Percentiles rank a stretch among this genome's conserved stretches.
These are phyloP conservation scores for Tricholoma flavovirens DNA, from an alignment of 768 basidiomycete species.

Conservation along the genomic window DNA sequence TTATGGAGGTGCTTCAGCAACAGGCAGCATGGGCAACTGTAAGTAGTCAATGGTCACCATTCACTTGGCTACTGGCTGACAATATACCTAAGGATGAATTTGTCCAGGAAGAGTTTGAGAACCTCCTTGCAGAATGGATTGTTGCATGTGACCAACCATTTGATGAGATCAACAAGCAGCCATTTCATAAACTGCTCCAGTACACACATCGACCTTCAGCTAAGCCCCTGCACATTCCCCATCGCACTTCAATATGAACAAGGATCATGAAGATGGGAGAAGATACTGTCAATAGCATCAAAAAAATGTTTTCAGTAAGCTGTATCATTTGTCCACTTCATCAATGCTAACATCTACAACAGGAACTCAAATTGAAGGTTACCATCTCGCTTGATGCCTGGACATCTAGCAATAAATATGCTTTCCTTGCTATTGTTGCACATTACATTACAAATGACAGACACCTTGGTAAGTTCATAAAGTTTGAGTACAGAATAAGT, in stretches of 20 bases:
- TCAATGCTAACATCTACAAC: not conserved
- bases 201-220: conserved; percentile 2
- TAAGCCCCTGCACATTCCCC: not conserved
- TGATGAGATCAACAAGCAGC: conserved; percentile 7
- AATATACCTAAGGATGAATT: not conserved
- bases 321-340: not conserved
- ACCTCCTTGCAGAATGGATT: too few relatives aligned
- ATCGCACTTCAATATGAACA: not conserved
- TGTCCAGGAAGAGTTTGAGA: conserved; percentile 11
- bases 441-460: conserved; percentile 19
- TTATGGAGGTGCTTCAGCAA: not conserved
- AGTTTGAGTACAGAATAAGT: not conserved
- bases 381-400: conserved; percentile 4
- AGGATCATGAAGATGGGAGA: conserved; percentile 11
- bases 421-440: conserved; percentile 19
- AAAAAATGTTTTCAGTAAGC: not conserved
- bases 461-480: conserved; percentile 10
- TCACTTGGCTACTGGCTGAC: not conserved
- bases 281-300: conserved; percentile 2
- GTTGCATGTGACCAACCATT: too few relatives aligned
- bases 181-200: conserved; percentile 12
- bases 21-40: not conserved
- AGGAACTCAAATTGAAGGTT: conserved; percentile 13
- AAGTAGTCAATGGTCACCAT: not conserved
- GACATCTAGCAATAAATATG: conserved; percentile 18